Conservation (phyloP, 345 rosid genomes). For the Populus davidiana region DNA sequence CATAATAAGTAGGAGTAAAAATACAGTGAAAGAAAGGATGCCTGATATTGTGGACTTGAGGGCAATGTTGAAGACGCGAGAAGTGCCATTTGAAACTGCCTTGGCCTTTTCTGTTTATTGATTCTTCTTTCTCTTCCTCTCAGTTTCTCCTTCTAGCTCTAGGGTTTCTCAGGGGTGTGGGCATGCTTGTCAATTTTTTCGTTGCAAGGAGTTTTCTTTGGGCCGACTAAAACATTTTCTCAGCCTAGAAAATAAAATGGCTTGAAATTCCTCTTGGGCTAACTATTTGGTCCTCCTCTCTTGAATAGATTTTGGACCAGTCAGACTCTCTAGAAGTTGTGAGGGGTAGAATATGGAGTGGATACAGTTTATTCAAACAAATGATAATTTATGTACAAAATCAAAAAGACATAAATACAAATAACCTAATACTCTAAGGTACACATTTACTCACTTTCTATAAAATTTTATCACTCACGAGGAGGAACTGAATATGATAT, state of each 20-base stretch:
- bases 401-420: too few relatives aligned
- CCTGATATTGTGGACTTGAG: slow-evolving; percentile 25
- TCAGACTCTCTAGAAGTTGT: too few relatives aligned
- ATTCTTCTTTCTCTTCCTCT: too few relatives aligned
- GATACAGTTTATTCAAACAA: too few relatives aligned
- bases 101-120: neutral
- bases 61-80: slow-evolving; percentile 16
- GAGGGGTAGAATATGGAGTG: too few relatives aligned
- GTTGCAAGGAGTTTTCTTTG: neutral
- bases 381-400: too few relatives aligned
- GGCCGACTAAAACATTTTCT: neutral
- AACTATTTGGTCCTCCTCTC: neutral
- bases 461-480: too few relatives aligned
- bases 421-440: too few relatives aligned
- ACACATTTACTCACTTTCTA: too few relatives aligned
- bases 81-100: slow-evolving; percentile 22
- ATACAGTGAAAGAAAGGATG: neutral
- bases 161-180: slow-evolving; percentile 22
- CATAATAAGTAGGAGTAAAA: neutral
- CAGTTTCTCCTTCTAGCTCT: neutral
- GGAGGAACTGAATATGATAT: too few relatives aligned
- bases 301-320: neutral
- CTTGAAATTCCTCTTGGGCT: neutral
- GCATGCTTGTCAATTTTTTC: neutral
- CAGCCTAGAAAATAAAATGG: neutral